A percentile compares a stretch with the other conserved stretches of the same genome.
phyloP scores from a whole-genome alignment of 139 green algal species.

The Yamagishiella unicocca region DNA sequence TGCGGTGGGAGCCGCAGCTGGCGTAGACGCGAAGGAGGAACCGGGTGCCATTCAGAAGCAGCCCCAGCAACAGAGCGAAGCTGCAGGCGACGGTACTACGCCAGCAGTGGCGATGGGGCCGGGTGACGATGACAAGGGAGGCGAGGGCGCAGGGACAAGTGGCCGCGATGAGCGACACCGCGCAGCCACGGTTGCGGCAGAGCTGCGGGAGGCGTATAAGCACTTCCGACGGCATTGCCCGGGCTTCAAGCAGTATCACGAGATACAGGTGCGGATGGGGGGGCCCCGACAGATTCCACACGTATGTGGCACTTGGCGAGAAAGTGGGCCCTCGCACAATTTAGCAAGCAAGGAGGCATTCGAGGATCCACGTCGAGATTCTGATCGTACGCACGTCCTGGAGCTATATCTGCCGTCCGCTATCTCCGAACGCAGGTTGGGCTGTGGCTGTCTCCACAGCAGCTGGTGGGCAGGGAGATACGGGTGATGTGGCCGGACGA shows the following conservation, averaged over 20 bases:
- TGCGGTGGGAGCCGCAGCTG: too few species aligned
- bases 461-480: constrained; percentile 66
- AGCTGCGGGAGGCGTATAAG: constrained; percentile 22
- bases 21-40: too few species aligned
- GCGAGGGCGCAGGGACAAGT: background rate
- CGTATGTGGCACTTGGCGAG: too few species aligned
- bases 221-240: constrained; percentile 12
- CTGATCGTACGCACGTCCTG: too few species aligned
- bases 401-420: too few species aligned
- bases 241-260: constrained; percentile 42
- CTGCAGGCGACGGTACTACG: background rate
- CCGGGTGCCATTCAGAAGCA: too few species aligned
- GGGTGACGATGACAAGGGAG: background rate
- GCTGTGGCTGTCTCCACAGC: constrained; percentile 44
- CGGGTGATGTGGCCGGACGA: constrained; percentile 75
- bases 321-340: too few species aligned
- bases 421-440: too few species aligned
- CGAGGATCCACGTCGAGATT: too few species aligned
- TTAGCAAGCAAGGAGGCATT: too few species aligned
- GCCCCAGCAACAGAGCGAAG: background rate
- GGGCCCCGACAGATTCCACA: too few species aligned
- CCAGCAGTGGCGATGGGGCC: background rate
- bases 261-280: constrained; percentile 36
- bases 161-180: background rate
- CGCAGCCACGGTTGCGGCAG: background rate